Evolutionary conservation across 805 yeast genomes (phyloP), one percentile per base, ranked within the genome.

Genomic region (Nakazawaea ernobii): DNA sequence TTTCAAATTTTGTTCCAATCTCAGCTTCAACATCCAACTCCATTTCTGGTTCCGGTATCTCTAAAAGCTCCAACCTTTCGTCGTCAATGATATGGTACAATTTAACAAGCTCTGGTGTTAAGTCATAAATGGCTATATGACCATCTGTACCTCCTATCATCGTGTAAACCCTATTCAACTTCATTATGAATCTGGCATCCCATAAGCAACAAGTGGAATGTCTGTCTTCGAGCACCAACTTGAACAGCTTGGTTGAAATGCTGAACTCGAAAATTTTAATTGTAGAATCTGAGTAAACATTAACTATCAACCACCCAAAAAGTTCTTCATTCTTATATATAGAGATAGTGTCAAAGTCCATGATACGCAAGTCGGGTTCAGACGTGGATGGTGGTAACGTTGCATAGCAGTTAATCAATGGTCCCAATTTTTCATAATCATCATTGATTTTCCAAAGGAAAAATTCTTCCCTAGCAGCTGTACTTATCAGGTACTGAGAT

Each of bases 401-500:
- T 5, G 82, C 75, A 40, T 66, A 66, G 35, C 80, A 71, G 0
- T 59, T 59, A 26, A 84, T 72, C 28, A 74, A 70, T 1, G 84
- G 80, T 6, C 55, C 55, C 13, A 56, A 62, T 8, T 60, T 51
- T 4, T 61, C 55, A 9, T 51, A 46, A 8, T 60, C 52, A 4
- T 66, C 63, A 32, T 69, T 62, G 1, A 89, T 53, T 49, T 75
- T 75, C 99, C 99, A 94, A 6, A 88, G 66, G 52, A 77, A 76
- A 39, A 94, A 75, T 65, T 94, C 99, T 61, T 94, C 99, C 58
- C 94, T 78, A 0, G 96, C 95, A 20, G 91, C 86, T 2, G 87
- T 76, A 7, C 82, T 52, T 50, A 78, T 62, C 54, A 83, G 52
- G 55, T 68, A 65, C 32, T 59, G 20, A 26, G 36, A 14, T 10